Evolutionary conservation across 129 eudicot genomes (phyloP), one percentile per base, ranked within the genome.

Genomic region (Oenanthe sinensis): DNA sequence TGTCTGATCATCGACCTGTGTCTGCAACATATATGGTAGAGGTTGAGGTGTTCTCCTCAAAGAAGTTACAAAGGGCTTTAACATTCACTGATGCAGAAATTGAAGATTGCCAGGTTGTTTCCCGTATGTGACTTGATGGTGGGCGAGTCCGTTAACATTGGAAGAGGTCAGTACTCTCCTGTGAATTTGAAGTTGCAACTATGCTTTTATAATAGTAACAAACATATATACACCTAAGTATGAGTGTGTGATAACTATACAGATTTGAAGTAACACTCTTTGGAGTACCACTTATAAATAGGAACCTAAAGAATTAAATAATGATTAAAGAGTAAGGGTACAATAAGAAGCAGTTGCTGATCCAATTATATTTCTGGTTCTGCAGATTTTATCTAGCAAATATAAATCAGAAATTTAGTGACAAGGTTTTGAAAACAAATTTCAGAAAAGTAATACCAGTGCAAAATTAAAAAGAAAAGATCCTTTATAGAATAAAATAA

Each of bases 1-100:
- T 90, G 49, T 95, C 99, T 5, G 99, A 95, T 79, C 99, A 95
- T 81, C 88, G 99, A 55, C 99, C 99, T 5, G 95, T 95, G 63
- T 84, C 89, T 78, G 96, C 99, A 20, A 40, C 84, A 22, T 91
- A 87, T 83, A 84, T 85, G 88, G 88, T 92, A 52, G 96, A 95
- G 77, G 92, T 95, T 54, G 99, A 95, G 85, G 97, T 84, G 67
- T 95, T 91, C 85, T 90, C 85, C 44, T 83, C 97, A 70, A 83
- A 86, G 77, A 95, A 86, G 84, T 77, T 95, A 85, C 92, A 95
- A 50, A 87, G 90, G 58, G 99, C 97, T 33, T 97, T 95, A 75
- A 92, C 94, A 70, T 85, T 91, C 74, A 92, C 97, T 49, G 88
- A 95, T 83, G 97, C 99, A 44, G 99, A 95, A 88, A 79, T 95